phyloP scores from a whole-genome alignment of 441 rosid genomes.

The Bruguiera hainesii region DNA sequence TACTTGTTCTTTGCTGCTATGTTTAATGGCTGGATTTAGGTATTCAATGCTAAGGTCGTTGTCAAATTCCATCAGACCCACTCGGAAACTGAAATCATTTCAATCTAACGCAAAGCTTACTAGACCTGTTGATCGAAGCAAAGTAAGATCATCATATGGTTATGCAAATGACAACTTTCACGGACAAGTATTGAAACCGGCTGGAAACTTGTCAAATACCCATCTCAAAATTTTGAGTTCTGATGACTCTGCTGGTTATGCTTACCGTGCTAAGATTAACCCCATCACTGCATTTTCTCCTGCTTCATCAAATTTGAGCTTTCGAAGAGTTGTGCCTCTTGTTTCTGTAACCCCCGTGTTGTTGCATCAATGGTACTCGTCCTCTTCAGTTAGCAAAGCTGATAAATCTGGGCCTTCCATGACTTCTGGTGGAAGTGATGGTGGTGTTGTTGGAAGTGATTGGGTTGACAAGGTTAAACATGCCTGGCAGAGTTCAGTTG shows the following conservation, averaged over 20 bases:
- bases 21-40: slow-evolving; percentile 42
- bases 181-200: slow-evolving; percentile 16
- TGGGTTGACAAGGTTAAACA: slow-evolving; percentile 57
- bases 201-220: slow-evolving; percentile 16
- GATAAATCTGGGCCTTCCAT: slow-evolving; percentile 32
- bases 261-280: slow-evolving; percentile 12
- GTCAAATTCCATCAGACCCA: slow-evolving; percentile 23
- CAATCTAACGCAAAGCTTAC: slow-evolving; percentile 11
- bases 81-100: slow-evolving; percentile 12
- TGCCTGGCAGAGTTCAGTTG: slow-evolving; percentile 42
- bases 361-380: slow-evolving; percentile 29
- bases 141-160: slow-evolving; percentile 20
- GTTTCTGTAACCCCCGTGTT: slow-evolving; percentile 28
- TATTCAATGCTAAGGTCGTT: slow-evolving; percentile 39
- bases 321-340: slow-evolving; percentile 25
- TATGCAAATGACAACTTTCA: slow-evolving; percentile 15
- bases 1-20: slow-evolving; percentile 7
- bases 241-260: slow-evolving; percentile 7
- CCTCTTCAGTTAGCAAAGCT: slow-evolving; percentile 48
- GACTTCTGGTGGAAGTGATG: slow-evolving; percentile 33
- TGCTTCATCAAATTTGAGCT: slow-evolving; percentile 15
- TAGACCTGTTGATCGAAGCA: slow-evolving; percentile 20
- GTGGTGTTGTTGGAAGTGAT: slow-evolving; percentile 33
- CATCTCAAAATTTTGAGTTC: slow-evolving; percentile 14
- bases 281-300: slow-evolving; percentile 21